Evolutionary conservation across 768 basidiomycete species (phyloP).

Genomic region (Ramaria rubella): DNA sequence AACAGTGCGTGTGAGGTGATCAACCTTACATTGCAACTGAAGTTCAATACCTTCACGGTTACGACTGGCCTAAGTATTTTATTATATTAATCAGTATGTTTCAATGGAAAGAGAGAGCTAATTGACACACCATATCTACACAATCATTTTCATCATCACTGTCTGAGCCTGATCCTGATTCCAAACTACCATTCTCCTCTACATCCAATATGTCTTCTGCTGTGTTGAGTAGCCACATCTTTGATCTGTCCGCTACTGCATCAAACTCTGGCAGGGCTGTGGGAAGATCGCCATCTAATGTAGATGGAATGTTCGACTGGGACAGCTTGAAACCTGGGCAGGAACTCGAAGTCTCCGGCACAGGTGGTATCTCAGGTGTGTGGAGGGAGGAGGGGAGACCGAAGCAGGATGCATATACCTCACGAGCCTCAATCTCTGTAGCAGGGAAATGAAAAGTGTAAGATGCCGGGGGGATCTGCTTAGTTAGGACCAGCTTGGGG

Average conservation of each 20-base stretch:
- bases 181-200: not conserved
- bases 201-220: too few species aligned
- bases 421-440: not conserved
- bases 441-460: not conserved
- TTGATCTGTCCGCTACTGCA: not conserved
- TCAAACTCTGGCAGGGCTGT: not conserved
- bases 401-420: not conserved
- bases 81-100: not conserved
- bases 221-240: too few species aligned
- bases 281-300: too few species aligned
- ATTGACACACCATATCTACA: not conserved
- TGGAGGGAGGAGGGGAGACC: not conserved
- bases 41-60: not conserved
- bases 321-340: not conserved
- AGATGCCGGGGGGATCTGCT: not conserved
- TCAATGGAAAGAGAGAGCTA: too few species aligned
- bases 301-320: not conserved
- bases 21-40: not conserved
- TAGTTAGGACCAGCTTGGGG: not conserved
- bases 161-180: not conserved
- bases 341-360: not conserved
- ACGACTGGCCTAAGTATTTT: too few species aligned
- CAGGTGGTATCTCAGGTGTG: not conserved
- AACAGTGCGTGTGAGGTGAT: not conserved
- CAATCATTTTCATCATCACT: not conserved